Evolutionary conservation across 768 basidiomycete species (phyloP), one percentile per base, ranked within the genome.

Genomic region (Vararia minispora): DNA sequence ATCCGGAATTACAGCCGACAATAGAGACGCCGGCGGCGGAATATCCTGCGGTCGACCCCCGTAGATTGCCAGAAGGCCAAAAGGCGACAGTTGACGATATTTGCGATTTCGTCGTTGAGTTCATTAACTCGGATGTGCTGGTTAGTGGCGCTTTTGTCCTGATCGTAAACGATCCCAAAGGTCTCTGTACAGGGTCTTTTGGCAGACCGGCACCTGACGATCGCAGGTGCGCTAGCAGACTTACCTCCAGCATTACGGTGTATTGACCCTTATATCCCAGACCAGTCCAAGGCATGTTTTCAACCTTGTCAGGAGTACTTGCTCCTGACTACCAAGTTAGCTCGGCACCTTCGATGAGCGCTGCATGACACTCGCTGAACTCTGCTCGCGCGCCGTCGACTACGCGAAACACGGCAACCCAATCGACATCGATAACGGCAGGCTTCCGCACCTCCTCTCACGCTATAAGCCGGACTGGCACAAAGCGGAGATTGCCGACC

Each of bases 401-500:
- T 88, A 83, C 52, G 75, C 81, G 0, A 88, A 87, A 58, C 76
- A 79, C 44, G 85, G 83, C 7, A 70, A 71, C 25, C 69, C 74
- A 2, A 79, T 84, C 18, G 59, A 76, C 33, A 60, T 79, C 21
- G 58, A 61, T 16, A 17, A n/a, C 17, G 43, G 50, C 28, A 44
- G 46, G 10, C 47, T 82, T 23, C 83, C 85, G 3, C 55, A 58
- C 9, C 52, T 62, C 0, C 60, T 82, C 12, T 80, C 84, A 31
- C 65, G 66, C 12, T 74, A 69, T 53, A 86, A 80, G 49, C 85
- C 85, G 1, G 85, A 88, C 52, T 88, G 85, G 85, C 73, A 83
- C 42, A 69, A 67, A 49, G 49, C 56, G 1, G 33, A 61, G 30
- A 54, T 55, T 6, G 49, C 50, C 1, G 54, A 60, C 5, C 72